Conservation (phyloP, 306 rosid species). For the Echinosophora koreensis region DNA sequence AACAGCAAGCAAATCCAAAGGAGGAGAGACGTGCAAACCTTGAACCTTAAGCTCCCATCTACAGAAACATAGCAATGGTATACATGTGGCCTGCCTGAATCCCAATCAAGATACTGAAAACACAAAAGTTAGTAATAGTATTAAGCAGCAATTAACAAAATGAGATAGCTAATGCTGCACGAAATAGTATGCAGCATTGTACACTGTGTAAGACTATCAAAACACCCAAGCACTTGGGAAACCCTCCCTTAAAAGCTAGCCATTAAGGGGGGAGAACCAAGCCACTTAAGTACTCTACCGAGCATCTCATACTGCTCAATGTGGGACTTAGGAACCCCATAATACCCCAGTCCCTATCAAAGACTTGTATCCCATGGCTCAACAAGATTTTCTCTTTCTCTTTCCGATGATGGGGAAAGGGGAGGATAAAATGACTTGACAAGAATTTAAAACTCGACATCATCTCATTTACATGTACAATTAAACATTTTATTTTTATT, state of each 20-base stretch:
- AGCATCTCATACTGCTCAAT: too few species aligned
- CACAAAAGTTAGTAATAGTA: slow-evolving; percentile 24
- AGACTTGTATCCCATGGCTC: not conserved
- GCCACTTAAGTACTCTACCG: too few species aligned
- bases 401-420: not conserved
- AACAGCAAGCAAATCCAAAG: not conserved
- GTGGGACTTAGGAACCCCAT: too few species aligned
- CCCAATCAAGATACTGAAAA: slow-evolving; percentile 73
- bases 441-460: not conserved
- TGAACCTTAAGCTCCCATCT: slow-evolving; percentile 65
- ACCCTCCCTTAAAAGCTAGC: too few species aligned
- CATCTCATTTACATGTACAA: not conserved
- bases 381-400: not conserved
- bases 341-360: not conserved
- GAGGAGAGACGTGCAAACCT: slow-evolving; percentile 60
- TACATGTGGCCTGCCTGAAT: slow-evolving; percentile 56
- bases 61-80: slow-evolving; percentile 67
- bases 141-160: slow-evolving; percentile 2
- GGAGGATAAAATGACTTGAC: not conserved
- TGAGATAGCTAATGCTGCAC: not conserved
- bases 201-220: too few species aligned
- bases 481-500: not conserved
- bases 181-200: not conserved
- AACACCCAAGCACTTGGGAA: too few species aligned
- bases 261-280: too few species aligned